These are phyloP conservation scores for Skeletonema tropicum DNA, from an alignment of 108 stramenopile species.

Conservation along the genomic window DNA sequence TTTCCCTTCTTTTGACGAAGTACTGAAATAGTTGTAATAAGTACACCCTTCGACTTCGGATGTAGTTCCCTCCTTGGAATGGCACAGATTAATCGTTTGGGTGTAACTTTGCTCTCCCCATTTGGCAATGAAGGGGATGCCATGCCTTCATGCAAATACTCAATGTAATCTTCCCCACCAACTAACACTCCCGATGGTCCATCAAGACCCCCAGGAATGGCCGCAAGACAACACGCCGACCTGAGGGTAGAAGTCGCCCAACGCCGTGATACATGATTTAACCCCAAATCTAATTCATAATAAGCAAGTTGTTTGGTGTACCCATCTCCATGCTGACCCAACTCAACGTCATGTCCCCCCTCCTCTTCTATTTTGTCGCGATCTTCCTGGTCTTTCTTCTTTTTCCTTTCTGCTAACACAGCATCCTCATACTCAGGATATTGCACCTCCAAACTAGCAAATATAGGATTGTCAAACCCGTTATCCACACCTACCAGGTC, in stretches of 20 bases:
- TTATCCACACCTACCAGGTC: constrained; percentile 93
- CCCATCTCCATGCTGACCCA: constrained; percentile 39
- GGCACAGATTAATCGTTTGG: constrained; percentile 57
- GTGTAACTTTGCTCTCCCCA: constrained; percentile 3
- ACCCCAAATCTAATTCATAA: constrained; percentile 98
- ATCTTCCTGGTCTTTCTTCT: constrained; percentile 32
- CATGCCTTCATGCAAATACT: constrained; percentile 90
- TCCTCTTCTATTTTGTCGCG: constrained; percentile 42
- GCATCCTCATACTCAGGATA: constrained; percentile 87
- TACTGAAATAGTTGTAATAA: constrained; percentile 83
- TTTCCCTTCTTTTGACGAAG: constrained; percentile 91
- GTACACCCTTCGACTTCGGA: constrained; percentile 72
- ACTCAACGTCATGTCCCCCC: neutral
- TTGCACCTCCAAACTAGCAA: constrained; percentile 94
- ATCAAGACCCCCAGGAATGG: constrained; percentile 92
- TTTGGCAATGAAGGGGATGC: constrained; percentile 12
- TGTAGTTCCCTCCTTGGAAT: constrained; percentile 85
- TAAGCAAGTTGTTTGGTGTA: constrained; percentile 79
- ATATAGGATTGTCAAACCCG: constrained; percentile 97
- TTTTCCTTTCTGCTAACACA: constrained; percentile 24
- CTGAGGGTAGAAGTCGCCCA: constrained; percentile 76
- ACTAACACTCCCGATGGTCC: constrained; percentile 96
- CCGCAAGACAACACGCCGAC: constrained; percentile 87
- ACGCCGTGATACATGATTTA: constrained; percentile 97
- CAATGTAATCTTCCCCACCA: constrained; percentile 93